These are phyloP conservation scores for Strombidium stylifer DNA, from an alignment of 73 alveolate genomes.

Conservation along the genomic window DNA sequence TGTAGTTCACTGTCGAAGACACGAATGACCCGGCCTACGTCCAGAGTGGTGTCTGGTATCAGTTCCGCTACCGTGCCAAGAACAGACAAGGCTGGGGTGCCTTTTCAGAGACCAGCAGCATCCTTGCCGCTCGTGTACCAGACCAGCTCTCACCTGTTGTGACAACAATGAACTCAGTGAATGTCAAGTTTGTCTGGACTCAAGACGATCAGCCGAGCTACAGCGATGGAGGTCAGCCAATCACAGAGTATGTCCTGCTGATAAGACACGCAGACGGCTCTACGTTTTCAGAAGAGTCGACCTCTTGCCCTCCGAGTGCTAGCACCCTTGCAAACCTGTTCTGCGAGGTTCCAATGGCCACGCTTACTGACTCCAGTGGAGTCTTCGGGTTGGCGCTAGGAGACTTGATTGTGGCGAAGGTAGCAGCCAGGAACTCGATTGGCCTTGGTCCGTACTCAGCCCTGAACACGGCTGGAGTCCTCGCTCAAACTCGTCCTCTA, in stretches of 20 bases:
- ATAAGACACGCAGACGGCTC: neutral
- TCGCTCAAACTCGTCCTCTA: slow-evolving; percentile 30
- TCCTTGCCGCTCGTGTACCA: slow-evolving; percentile 42
- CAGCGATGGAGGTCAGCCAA: slow-evolving; percentile 8
- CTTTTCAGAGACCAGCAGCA: slow-evolving; percentile 12
- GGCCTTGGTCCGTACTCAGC: slow-evolving; percentile 24
- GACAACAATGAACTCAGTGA: slow-evolving; percentile 21
- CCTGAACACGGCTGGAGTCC: slow-evolving; percentile 16
- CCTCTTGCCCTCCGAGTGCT: slow-evolving; percentile 35
- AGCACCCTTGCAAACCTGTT: neutral
- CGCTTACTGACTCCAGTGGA: slow-evolving; percentile 1
- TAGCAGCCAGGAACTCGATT: slow-evolving; percentile 28
- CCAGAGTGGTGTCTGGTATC: too few species aligned
- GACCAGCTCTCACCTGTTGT: slow-evolving; percentile 8
- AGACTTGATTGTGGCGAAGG: slow-evolving; percentile 19
- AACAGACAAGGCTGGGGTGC: slow-evolving; percentile 50
- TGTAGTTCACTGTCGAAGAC: neutral
- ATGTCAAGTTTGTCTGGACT: slow-evolving; percentile 15
- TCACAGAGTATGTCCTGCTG: slow-evolving; percentile 9
- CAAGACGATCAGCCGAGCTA: slow-evolving; percentile 8
- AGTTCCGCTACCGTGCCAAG: slow-evolving; percentile 33
- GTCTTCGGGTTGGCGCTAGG: slow-evolving; percentile 16
- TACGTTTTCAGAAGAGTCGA: neutral
- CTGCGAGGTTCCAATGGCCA: slow-evolving; percentile 41
- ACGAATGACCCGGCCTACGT: slow-evolving; percentile 1